phyloP scores from a whole-genome alignment of 192 early-diverging fungal species.

The Lunasporangiospora selenospora region DNA sequence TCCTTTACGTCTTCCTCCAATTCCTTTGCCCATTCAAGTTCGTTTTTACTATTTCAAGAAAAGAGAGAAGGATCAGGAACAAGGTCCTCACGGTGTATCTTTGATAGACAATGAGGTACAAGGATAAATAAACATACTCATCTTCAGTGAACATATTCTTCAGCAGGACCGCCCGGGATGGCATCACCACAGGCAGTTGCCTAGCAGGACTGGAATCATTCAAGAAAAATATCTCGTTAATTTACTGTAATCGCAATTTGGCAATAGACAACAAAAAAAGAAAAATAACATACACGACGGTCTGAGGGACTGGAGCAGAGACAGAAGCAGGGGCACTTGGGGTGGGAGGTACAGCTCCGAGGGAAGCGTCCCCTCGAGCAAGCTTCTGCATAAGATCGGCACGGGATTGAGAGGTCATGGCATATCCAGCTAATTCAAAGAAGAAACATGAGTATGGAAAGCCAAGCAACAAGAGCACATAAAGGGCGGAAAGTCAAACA shows the following conservation, averaged over 20 bases:
- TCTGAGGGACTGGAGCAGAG: constrained; percentile 17
- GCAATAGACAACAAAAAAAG: no score
- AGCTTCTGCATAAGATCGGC: constrained; percentile 86
- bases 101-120: neutral
- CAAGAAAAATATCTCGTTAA: neutral
- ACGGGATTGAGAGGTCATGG: constrained; percentile 72
- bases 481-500: no score
- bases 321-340: constrained; percentile 23
- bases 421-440: constrained; percentile 69
- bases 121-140: constrained; percentile 63
- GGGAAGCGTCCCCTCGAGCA: constrained; percentile 58
- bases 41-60: constrained; percentile 71
- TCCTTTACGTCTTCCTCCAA: constrained; percentile 84
- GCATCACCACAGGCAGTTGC: constrained; percentile 57
- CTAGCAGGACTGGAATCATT: constrained; percentile 45
- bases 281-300: constrained; percentile 31
- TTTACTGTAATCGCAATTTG: no score
- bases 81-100: no score
- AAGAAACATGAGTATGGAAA: no score
- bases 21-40: constrained; percentile 83
- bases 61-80: constrained; percentile 2
- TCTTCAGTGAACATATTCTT: constrained; percentile 90
- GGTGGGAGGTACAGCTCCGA: constrained; percentile 41
- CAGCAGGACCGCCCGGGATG: constrained; percentile 72
- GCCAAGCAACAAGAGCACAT: no score